These are phyloP conservation scores for Colletotrichum endophyticum DNA, from an alignment of 2,329 filamentous ascomycete genomes.

Conservation along the genomic window DNA sequence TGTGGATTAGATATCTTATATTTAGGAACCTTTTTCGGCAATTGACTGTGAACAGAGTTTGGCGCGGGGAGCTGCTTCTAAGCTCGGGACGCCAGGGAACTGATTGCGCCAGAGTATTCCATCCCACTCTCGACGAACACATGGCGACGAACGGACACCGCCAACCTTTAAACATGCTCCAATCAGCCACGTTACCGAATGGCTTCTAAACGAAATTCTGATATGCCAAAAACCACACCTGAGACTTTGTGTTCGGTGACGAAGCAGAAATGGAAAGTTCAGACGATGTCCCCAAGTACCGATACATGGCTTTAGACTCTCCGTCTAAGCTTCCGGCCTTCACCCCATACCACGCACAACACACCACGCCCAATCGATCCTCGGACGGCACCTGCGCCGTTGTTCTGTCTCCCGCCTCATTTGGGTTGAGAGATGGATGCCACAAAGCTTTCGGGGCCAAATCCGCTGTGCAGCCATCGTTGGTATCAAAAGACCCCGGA, in stretches of 20 bases:
- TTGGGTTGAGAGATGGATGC: neutral
- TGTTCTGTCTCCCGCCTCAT: neutral
- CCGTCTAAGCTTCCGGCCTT: neutral
- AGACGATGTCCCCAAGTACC: neutral
- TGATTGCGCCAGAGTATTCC: neutral
- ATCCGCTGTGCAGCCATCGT: neutral
- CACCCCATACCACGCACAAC: neutral
- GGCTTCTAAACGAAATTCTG: neutral
- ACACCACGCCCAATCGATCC: neutral
- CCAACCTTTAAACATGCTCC: neutral
- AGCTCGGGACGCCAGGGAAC: neutral
- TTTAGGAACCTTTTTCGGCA: neutral
- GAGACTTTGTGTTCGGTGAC: neutral
- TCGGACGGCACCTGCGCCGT: constrained; percentile 15
- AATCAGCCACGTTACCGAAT: neutral
- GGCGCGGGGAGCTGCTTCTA: neutral
- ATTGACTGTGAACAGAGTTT: neutral
- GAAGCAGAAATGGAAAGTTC: constrained; percentile 1
- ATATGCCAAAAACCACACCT: neutral
- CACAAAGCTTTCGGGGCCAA: neutral
- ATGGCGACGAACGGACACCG: neutral
- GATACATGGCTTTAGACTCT: neutral
- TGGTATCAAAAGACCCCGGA: neutral
- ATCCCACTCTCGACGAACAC: neutral
- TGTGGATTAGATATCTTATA: neutral